These are phyloP conservation scores for Hypoxylon subgilvum DNA, from an alignment of 495 filamentous ascomycete genomes.

Conservation along the genomic window DNA sequence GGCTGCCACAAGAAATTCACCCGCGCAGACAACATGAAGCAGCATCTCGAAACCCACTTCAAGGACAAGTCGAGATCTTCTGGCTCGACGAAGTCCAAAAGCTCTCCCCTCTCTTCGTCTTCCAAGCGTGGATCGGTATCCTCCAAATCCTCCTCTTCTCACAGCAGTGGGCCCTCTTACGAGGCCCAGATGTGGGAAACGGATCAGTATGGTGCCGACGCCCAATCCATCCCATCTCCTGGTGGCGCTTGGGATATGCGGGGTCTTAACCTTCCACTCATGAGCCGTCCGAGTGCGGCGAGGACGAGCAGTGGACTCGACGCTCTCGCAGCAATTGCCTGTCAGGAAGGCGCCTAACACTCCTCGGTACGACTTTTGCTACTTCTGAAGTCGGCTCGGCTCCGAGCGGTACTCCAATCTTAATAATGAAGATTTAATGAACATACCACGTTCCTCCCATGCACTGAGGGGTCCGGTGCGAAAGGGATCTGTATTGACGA, in stretches of 20 bases:
- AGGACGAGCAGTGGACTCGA: conserved; percentile 50
- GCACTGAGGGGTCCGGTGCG: conserved; percentile 12
- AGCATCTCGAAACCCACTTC: conserved; percentile 89
- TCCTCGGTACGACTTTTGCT: not conserved
- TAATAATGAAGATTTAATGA: conserved; percentile 32
- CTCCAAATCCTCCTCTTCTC: conserved; percentile 40
- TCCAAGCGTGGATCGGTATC: conserved; percentile 42
- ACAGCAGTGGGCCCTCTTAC: conserved; percentile 28
- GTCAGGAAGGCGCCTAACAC: conserved; percentile 45
- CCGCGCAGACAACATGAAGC: conserved; percentile 98
- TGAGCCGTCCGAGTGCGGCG: conserved; percentile 42
- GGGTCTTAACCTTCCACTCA: conserved; percentile 47
- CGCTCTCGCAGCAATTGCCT: conserved; percentile 50
- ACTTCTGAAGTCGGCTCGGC: conserved; percentile 8
- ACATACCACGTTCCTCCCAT: conserved; percentile 13
- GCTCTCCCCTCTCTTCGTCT: conserved; percentile 43
- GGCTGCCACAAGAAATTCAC: conserved; percentile 92
- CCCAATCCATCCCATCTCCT: conserved; percentile 39
- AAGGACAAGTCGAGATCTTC: conserved; percentile 56
- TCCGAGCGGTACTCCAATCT: conserved; percentile 4
- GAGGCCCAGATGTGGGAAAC: conserved; percentile 44
- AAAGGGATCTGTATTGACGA: conserved; percentile 15
- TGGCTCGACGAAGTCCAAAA: conserved; percentile 39
- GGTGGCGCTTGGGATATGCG: conserved; percentile 52
- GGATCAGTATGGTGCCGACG: conserved; percentile 31